Evolutionary conservation across 495 filamentous ascomycete genomes (phyloP).

Genomic region (Penicillium steckii): DNA sequence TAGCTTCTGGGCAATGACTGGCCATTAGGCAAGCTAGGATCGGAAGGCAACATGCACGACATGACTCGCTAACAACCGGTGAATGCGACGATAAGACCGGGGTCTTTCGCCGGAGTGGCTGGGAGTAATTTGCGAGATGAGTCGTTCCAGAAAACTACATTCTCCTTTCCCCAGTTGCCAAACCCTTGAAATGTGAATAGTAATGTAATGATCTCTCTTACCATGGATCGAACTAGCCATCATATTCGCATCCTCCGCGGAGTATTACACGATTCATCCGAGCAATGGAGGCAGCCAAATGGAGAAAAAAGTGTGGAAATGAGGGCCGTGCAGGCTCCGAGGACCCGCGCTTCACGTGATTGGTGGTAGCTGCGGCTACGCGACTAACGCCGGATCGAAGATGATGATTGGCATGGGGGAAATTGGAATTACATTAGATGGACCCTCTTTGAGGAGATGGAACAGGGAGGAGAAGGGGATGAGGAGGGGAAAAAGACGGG

Average conservation of each 20-base stretch:
- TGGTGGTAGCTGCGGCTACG: slow-evolving; percentile 21
- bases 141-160: not conserved
- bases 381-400: slow-evolving; percentile 16
- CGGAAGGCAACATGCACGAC: slow-evolving; percentile 20
- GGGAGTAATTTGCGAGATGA: not conserved
- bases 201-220: too few species aligned
- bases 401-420: slow-evolving; percentile 16
- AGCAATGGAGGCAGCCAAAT: not conserved
- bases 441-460: slow-evolving; percentile 1
- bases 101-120: not conserved
- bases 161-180: not conserved
- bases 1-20: slow-evolving; percentile 7
- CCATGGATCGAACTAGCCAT: not conserved
- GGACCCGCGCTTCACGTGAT: slow-evolving; percentile 20
- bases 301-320: not conserved
- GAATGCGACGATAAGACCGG: slow-evolving; percentile 13
- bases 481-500: slow-evolving; percentile 1
- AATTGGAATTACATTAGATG: not conserved
- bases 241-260: not conserved
- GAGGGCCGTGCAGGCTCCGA: not conserved
- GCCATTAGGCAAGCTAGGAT: slow-evolving; percentile 13
- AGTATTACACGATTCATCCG: not conserved
- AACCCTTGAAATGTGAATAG: too few species aligned
- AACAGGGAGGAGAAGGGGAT: slow-evolving; percentile 7
- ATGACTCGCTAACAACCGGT: slow-evolving; percentile 24